A percentile compares a stretch with the other conserved stretches of the same genome.
phyloP scores from a whole-genome alignment of 306 rosid genomes.

The Malus fusca region DNA sequence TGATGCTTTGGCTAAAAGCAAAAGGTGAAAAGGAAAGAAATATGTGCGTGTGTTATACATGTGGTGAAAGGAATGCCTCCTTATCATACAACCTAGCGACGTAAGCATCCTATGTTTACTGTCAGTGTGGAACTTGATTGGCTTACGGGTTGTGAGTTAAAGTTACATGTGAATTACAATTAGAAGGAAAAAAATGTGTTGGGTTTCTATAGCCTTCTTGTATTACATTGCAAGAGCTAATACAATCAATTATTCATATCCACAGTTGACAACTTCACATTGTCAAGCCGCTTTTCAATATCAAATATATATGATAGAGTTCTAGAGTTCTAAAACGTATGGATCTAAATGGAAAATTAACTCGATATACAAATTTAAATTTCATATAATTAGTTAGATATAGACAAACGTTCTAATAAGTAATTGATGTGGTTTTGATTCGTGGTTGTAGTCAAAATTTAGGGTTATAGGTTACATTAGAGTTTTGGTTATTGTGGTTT shows the following conservation, averaged over 20 bases:
- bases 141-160: not conserved
- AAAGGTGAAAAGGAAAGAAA: not conserved
- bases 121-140: not conserved
- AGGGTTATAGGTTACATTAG: too few species aligned
- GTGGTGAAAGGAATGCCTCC: not conserved
- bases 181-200: not conserved
- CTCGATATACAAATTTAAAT: too few species aligned
- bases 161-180: not conserved
- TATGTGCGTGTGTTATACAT: not conserved
- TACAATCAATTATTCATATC: not conserved
- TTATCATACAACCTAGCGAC: not conserved
- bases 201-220: not conserved
- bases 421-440: too few species aligned
- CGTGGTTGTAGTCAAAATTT: too few species aligned
- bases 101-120: not conserved
- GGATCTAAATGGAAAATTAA: too few species aligned
- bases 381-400: too few species aligned
- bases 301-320: too few species aligned
- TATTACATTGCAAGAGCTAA: not conserved
- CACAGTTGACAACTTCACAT: not conserved
- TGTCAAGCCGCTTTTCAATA: not conserved
- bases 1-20: not conserved
- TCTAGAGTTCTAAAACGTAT: too few species aligned
- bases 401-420: too few species aligned
- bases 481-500: too few species aligned